Base-by-base conservation (phyloP, 805 yeast genomes). In the Cyberlindnera suaveolens region DNA sequence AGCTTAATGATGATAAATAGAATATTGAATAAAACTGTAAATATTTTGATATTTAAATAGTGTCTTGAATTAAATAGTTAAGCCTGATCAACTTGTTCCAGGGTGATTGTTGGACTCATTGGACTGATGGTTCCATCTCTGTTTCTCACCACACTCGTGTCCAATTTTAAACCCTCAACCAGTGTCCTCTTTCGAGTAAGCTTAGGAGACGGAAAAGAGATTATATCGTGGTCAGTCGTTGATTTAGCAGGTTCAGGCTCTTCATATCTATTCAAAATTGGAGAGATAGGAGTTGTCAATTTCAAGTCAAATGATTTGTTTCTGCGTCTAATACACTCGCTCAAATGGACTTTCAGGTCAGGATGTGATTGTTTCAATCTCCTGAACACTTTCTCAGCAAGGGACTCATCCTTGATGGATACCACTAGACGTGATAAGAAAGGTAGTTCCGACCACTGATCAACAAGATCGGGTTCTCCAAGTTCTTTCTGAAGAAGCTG, bases 361-460 rank as follows among this genome's bases (percentile, higher is more conserved):
- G 54, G 46, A 38, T 60, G 45, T 4, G 38, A 26, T 1, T 36
- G 33, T 31, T 46, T 46, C 36, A 68, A 38, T 27, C 38, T 46
- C 2, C 49, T 36, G 45, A 43, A 58, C 3, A 65, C 52, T 7
- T 48, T 29, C 4, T 17, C 5, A 0, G 72, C 59, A 3, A 54
- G 43, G 5, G 35, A 41, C 34, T 60, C 63, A 32, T 57, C 51
- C 32, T 53, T 54, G n/a, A 67, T 46, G 4, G 65, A 62, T 14
- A 68, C 62, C 51, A 61, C 74, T 49, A 60, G 61, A 50, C 80
- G 74, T 56, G 63, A 68, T 44, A 60, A 62, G 55, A 54, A 77
- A 27, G 56, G 61, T 48, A 60, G 62, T 49, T 63, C 75, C 17
- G 70, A 71, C 55, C 61, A 68, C 37, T 64, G 62, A 31, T 56